phyloP scores from a whole-genome alignment of 345 rosid species.

The Pistacia integerrima region DNA sequence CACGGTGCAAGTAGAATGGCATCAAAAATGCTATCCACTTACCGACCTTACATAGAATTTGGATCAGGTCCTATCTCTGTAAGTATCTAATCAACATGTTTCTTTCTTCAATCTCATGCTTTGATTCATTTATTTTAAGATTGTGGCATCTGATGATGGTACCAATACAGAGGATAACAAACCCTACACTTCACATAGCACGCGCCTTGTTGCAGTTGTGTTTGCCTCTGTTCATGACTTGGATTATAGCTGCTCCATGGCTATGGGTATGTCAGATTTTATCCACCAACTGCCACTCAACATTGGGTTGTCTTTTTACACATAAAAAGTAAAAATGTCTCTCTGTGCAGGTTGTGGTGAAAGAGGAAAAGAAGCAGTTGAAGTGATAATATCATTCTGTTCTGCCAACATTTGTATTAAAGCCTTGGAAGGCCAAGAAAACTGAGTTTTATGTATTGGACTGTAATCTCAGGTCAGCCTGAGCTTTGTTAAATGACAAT shows the following conservation, averaged over 20 bases:
- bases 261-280: neutral
- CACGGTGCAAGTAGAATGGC: constrained; percentile 26
- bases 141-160: neutral
- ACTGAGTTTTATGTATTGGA: too few relatives aligned
- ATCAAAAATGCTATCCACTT: constrained; percentile 21
- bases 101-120: neutral
- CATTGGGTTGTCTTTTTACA: too few relatives aligned
- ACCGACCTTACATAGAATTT: constrained; percentile 23
- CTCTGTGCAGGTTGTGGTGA: too few relatives aligned
- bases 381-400: too few relatives aligned
- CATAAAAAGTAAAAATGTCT: too few relatives aligned
- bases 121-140: neutral
- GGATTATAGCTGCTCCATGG: neutral
- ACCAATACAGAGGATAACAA: neutral
- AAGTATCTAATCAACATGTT: too few relatives aligned
- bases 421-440: too few relatives aligned
- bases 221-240: constrained; percentile 16
- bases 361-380: too few relatives aligned
- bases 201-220: constrained; percentile 4
- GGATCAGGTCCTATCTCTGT: neutral
- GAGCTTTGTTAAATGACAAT: too few relatives aligned
- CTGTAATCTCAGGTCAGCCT: too few relatives aligned
- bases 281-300: too few relatives aligned
- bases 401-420: too few relatives aligned
- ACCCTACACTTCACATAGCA: constrained; percentile 11